These are phyloP conservation scores for Zanthoxylum bungeanum DNA, from an alignment of 345 rosid genomes.

Conservation along the genomic window DNA sequence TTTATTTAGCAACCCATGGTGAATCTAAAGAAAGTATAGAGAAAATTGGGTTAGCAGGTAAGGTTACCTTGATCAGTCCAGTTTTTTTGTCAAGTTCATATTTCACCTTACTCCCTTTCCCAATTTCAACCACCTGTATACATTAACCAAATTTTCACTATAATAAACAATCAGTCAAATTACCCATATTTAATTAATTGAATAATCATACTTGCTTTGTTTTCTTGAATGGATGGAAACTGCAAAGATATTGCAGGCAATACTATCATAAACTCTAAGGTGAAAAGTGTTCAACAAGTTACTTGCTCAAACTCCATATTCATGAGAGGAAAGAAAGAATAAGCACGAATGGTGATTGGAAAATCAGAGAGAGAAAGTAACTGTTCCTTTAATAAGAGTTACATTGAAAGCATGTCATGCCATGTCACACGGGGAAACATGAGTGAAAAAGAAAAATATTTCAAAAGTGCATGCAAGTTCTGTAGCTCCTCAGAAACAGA, in stretches of 20 bases:
- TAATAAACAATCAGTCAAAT: background rate
- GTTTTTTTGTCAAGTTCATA: constrained; percentile 97
- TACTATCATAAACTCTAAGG: background rate
- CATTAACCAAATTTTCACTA: background rate
- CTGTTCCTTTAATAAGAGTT: no score
- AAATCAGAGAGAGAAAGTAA: background rate
- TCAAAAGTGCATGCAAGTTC: background rate
- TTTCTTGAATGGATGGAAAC: background rate
- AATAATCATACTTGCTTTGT: background rate
- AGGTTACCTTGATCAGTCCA: constrained; percentile 83
- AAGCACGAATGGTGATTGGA: background rate
- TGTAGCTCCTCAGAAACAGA: no score
- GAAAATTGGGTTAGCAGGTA: constrained; percentile 1
- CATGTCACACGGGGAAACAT: background rate
- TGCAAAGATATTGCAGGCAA: background rate
- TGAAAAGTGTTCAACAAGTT: background rate
- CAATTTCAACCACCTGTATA: constrained; percentile 85
- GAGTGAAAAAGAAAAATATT: background rate
- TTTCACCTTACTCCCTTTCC: constrained; percentile 97
- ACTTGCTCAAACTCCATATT: constrained; percentile 1
- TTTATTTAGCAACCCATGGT: constrained; percentile 17
- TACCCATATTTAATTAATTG: background rate
- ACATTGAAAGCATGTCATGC: background rate
- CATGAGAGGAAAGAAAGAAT: background rate
- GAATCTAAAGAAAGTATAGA: background rate